Conservation (phyloP, 176 grass and related monocot genomes). For the Bonia amplexicaulis region DNA sequence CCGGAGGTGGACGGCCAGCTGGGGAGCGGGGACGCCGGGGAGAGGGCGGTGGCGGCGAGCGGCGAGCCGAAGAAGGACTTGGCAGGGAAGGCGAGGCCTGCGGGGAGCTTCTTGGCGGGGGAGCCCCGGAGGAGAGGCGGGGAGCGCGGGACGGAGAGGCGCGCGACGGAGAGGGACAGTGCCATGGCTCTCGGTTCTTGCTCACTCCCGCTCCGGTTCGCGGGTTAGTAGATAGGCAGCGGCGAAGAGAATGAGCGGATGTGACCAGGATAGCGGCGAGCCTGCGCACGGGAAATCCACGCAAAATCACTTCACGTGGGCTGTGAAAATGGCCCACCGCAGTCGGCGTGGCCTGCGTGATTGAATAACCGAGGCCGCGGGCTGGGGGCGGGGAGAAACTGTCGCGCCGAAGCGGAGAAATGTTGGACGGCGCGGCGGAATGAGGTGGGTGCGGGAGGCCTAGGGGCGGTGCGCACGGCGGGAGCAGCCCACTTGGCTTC, state of each 20-base stretch:
- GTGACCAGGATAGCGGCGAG: background rate
- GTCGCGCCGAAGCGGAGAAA: no score
- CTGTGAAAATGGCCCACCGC: background rate
- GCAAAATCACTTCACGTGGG: background rate
- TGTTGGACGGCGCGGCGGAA: no score
- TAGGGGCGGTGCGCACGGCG: no score
- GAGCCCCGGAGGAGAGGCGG: slow-evolving; percentile 5
- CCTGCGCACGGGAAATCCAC: background rate
- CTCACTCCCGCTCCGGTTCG: background rate
- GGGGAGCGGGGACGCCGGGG: slow-evolving; percentile 18
- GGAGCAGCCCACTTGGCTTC: no score
- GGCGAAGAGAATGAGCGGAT: background rate
- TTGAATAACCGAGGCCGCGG: background rate
- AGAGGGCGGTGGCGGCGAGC: slow-evolving; percentile 17
- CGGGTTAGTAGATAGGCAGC: slow-evolving; percentile 25
- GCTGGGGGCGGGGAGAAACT: no score
- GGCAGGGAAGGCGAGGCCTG: slow-evolving; percentile 35
- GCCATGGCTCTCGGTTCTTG: background rate
- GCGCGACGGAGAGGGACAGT: slow-evolving; percentile 61
- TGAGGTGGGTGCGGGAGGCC: no score
- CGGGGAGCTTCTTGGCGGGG: slow-evolving; percentile 6
- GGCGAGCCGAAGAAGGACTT: slow-evolving; percentile 60
- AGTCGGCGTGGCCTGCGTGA: background rate
- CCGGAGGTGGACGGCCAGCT: slow-evolving; percentile 28
- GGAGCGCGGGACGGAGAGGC: slow-evolving; percentile 35